Percentiles rank a stretch among this genome's conserved stretches.
Conservation (phyloP, 2,329 filamentous ascomycete genomes). For the Epichloe coenophiala region DNA sequence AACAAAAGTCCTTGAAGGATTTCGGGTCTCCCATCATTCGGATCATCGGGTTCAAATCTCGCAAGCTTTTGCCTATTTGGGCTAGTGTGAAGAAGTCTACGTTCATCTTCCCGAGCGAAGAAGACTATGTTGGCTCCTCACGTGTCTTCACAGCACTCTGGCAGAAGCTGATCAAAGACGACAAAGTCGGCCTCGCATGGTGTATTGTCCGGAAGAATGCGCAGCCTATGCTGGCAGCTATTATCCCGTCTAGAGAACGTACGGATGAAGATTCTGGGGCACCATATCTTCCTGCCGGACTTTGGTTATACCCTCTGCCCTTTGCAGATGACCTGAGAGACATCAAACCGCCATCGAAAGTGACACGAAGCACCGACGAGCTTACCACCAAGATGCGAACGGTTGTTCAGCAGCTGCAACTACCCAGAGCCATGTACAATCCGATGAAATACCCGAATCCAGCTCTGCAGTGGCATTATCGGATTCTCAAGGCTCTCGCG, state of each 20-base stretch:
- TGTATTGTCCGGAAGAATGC: conserved; percentile 73
- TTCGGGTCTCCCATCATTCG: conserved; percentile 76
- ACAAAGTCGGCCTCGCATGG: conserved; percentile 82
- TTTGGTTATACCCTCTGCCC: conserved; percentile 82
- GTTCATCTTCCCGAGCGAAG: conserved; percentile 90
- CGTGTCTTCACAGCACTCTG: conserved; percentile 86
- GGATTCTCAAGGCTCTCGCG: conserved; percentile 79
- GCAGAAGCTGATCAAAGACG: conserved; percentile 65
- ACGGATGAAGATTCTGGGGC: conserved; percentile 51
- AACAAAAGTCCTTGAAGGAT: conserved; percentile 61
- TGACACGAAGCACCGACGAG: conserved; percentile 47
- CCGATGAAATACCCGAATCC: conserved; percentile 85
- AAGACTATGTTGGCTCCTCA: conserved; percentile 79
- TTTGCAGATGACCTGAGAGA: conserved; percentile 80
- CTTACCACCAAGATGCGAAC: conserved; percentile 72
- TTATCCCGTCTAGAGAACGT: conserved; percentile 61
- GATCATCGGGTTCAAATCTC: conserved; percentile 86
- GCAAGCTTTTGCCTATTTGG: conserved; percentile 64
- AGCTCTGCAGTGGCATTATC: conserved; percentile 92
- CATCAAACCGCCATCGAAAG: conserved; percentile 46
- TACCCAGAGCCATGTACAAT: conserved; percentile 76
- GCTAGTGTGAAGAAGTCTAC: conserved; percentile 73
- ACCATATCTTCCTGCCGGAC: conserved; percentile 62
- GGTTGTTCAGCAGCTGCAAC: conserved; percentile 72
- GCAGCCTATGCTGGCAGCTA: conserved; percentile 63